Base-by-base conservation (phyloP, 2,329 filamentous ascomycete species). In the Dactylellina leptospora region DNA sequence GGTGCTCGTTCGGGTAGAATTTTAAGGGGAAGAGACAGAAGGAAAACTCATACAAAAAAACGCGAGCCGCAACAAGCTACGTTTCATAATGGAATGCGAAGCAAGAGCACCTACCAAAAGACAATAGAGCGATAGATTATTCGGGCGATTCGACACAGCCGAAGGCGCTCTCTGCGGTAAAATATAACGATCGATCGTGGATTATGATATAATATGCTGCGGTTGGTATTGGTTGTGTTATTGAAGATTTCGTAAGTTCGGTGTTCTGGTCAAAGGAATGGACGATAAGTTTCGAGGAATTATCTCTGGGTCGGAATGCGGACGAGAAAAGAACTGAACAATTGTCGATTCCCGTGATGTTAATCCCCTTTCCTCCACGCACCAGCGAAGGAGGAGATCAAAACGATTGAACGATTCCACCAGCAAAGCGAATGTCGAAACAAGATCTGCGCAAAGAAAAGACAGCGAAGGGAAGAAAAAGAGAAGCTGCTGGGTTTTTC, bases 401-500 rank as follows among this genome's bases (percentile, higher is more conserved):
- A 55, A 38, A 56, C 38, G 40, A 56, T 61, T 60, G 51, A 36
- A n/a, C 33, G 45, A 30, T 59, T 45, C 58, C 51, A 47, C 51
- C 60, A 36, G 16, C n/a, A 28, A 68, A 62, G 69, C 68, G 69
- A 72, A 58, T 59, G 72, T 68, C 72, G 69, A 73, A 73, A 74
- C 55, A 62, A 64, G 48, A 61, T 64, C 55, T 62, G 36, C 27
- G 36, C 33, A 42, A 50, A 62, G 47, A 47, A 45, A 42, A 53
- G 23, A 64, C 25, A 42, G 59, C 59, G 50, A 68, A 40, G 16
- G 44, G 42, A 51, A 25, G 47, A 60, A 53, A 54, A 40, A 48
- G 62, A 62, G 28, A 54, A 53, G 40, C 51, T 63, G 61, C 38
- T 56, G 58, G 48, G 20, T 51, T 16, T 64, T 62, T 59, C 68